These are phyloP conservation scores for Syncephalastrum contaminatum DNA, from an alignment of 371 early-diverging fungal species.

Conservation along the genomic window DNA sequence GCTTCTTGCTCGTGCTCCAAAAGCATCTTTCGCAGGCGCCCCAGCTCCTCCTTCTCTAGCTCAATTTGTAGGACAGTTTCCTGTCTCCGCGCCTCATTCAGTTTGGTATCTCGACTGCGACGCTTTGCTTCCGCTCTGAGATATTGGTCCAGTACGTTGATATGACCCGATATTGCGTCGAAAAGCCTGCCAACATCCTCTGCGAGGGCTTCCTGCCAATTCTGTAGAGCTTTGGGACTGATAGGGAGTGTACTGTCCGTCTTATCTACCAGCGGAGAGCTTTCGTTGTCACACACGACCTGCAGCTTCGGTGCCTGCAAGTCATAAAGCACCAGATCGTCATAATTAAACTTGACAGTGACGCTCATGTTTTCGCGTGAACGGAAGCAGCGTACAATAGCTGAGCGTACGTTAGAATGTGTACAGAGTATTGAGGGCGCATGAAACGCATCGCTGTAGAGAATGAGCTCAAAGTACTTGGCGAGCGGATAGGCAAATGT, in stretches of 20 bases:
- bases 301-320: slow-evolving; percentile 62
- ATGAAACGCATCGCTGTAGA: slow-evolving; percentile 51
- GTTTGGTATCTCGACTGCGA: slow-evolving; percentile 5
- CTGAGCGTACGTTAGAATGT: slow-evolving; percentile 28
- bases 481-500: slow-evolving; percentile 56
- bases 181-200: slow-evolving; percentile 32
- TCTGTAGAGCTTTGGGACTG: slow-evolving; percentile 7
- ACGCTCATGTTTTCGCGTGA: slow-evolving; percentile 11
- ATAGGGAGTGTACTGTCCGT: slow-evolving; percentile 11
- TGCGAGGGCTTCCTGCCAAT: slow-evolving; percentile 12
- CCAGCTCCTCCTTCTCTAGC: slow-evolving; percentile 15
- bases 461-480: slow-evolving; percentile 62
- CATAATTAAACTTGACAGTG: slow-evolving; percentile 51
- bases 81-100: slow-evolving; percentile 7
- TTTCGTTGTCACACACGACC: slow-evolving; percentile 18
- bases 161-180: slow-evolving; percentile 17
- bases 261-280: neutral
- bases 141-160: slow-evolving; percentile 21
- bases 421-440: slow-evolving; percentile 38
- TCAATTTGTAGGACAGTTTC: neutral
- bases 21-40: slow-evolving; percentile 11
- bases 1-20: slow-evolving; percentile 21
- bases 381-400: slow-evolving; percentile 46
- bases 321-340: slow-evolving; percentile 55
- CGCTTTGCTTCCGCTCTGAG: slow-evolving; percentile 15